Conservation (phyloP, 176 grass and related monocot species). For the Chrysopogon serrulatus region DNA sequence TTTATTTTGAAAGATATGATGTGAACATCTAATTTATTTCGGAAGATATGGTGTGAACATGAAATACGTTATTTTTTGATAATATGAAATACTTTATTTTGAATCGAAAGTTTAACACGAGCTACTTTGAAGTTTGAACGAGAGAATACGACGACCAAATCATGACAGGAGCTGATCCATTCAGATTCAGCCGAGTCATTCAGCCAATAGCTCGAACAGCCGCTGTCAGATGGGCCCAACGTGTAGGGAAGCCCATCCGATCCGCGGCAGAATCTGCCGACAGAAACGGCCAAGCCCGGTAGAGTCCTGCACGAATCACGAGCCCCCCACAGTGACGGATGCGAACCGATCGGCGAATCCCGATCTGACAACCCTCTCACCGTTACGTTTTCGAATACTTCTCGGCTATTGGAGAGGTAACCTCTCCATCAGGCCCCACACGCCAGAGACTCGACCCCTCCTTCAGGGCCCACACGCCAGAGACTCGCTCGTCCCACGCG, state of each 20-base stretch:
- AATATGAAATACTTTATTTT: too few relatives aligned
- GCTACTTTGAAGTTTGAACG: background rate
- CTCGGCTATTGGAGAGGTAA: background rate
- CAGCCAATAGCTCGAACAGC: background rate
- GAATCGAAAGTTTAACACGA: too few relatives aligned
- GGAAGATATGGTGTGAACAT: too few relatives aligned
- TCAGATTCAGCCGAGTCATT: background rate
- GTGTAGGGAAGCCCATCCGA: background rate
- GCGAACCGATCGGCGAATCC: background rate
- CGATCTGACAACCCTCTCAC: background rate
- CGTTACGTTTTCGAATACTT: background rate
- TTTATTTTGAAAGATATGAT: too few relatives aligned
- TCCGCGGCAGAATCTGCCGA: background rate
- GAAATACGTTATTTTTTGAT: too few relatives aligned
- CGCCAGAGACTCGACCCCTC: too few relatives aligned
- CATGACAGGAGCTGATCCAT: background rate
- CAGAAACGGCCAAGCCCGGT: background rate
- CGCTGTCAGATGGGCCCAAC: background rate
- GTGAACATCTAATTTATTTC: too few relatives aligned
- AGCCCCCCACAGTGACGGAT: background rate
- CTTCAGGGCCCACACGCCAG: too few relatives aligned
- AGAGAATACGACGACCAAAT: background rate
- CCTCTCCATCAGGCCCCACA: background rate
- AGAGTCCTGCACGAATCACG: background rate
- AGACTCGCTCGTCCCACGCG: background rate